Evolutionary conservation across 139 green algal species (phyloP).

Genomic region (Coccomyxa sp.): DNA sequence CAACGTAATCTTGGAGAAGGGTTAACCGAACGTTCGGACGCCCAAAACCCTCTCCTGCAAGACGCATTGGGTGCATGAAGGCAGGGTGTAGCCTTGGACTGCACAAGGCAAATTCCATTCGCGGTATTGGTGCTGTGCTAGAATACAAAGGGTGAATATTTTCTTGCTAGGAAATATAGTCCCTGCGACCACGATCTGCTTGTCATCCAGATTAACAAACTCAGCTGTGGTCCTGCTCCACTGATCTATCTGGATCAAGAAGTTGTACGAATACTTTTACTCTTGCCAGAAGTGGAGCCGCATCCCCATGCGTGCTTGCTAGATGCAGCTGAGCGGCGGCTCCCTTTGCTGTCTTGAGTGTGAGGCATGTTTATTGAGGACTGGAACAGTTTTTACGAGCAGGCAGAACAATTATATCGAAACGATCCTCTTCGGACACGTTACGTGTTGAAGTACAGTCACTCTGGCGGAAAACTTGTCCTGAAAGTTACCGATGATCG

Average conservation of each 20-base stretch:
- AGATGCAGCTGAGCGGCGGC: background rate
- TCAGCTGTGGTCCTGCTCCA: background rate
- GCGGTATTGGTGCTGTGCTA: too few relatives aligned
- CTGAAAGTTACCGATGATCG: slow-evolving; percentile 88
- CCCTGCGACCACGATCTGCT: background rate
- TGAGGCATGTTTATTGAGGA: slow-evolving; percentile 56
- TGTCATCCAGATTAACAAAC: background rate
- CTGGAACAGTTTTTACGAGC: slow-evolving; percentile 71
- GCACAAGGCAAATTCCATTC: too few relatives aligned
- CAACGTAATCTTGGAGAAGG: too few relatives aligned
- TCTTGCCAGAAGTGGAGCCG: background rate
- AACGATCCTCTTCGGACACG: slow-evolving; percentile 64
- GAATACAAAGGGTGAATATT: too few relatives aligned
- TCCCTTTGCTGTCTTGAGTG: background rate
- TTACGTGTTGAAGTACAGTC: slow-evolving; percentile 83
- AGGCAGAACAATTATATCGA: slow-evolving; percentile 64
- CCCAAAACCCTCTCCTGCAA: too few relatives aligned
- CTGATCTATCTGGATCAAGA: background rate
- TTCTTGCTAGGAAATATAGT: background rate
- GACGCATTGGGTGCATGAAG: too few relatives aligned
- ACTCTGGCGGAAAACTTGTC: slow-evolving; percentile 75
- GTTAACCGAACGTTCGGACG: too few relatives aligned
- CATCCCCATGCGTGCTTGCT: background rate
- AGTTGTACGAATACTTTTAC: background rate
- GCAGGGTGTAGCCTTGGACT: too few relatives aligned